Conservation (phyloP, 768 basidiomycete species). For the Russula dissimulans region DNA sequence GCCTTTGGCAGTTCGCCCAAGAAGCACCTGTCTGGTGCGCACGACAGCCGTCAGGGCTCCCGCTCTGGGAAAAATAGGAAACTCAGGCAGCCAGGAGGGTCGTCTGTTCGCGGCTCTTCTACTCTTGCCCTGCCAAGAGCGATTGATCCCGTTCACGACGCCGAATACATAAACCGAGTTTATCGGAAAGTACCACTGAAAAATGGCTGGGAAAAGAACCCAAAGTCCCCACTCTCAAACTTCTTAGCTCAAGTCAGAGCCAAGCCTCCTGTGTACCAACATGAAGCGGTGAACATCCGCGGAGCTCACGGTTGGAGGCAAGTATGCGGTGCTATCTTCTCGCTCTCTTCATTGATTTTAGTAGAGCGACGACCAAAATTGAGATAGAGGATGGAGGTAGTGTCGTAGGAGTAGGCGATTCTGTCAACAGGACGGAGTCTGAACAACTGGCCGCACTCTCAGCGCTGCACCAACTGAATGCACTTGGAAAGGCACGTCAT, state of each 20-base stretch:
- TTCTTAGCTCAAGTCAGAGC: conserved; percentile 23
- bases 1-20: conserved; percentile 8
- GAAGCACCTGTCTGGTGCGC: not conserved
- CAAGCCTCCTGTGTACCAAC: conserved; percentile 25
- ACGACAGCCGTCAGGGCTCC: not conserved
- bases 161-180: conserved; percentile 25
- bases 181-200: conserved; percentile 26
- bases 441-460: conserved; percentile 69
- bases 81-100: not conserved
- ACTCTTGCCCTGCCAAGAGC: conserved; percentile 8
- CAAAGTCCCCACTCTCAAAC: conserved; percentile 46
- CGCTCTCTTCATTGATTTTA: not conserved
- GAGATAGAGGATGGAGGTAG: conserved; percentile 22
- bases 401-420: conserved; percentile 57
- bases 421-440: conserved; percentile 48
- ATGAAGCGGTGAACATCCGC: conserved; percentile 25
- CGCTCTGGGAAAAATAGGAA: not conserved
- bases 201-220: conserved; percentile 31
- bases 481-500: conserved; percentile 50
- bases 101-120: conserved; percentile 1
- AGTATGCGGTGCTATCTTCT: conserved; percentile 9
- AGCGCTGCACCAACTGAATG: conserved; percentile 61
- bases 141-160: conserved; percentile 30
- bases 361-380: conserved; percentile 15
- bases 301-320: conserved; percentile 39